Evolutionary conservation across 345 rosid genomes (phyloP).

Genomic region (Pugionium cornutum): DNA sequence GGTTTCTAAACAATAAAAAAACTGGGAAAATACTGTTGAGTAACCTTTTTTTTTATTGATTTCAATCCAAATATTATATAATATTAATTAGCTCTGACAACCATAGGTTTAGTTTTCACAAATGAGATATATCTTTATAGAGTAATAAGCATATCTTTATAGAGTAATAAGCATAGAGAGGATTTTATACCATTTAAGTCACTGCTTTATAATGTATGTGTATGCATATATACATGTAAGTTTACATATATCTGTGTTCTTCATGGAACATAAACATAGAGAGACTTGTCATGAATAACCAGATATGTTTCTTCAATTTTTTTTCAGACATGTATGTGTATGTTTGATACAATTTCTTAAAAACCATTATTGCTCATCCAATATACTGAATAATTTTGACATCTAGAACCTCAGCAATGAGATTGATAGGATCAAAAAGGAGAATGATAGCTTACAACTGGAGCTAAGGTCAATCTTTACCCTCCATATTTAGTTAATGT

Average conservation of each 20-base stretch:
- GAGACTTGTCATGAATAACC: no score
- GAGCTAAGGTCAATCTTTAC: slow-evolving; percentile 58
- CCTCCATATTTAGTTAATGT: background rate
- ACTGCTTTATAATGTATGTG: background rate
- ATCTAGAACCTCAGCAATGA: slow-evolving; percentile 68
- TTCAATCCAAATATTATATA: background rate
- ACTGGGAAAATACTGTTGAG: background rate
- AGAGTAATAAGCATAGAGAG: slow-evolving; percentile 27
- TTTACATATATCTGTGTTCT: background rate
- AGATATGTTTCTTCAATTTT: no score
- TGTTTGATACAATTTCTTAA: background rate
- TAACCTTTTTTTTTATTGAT: background rate
- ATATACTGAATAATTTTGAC: slow-evolving; percentile 12
- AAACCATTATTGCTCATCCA: background rate
- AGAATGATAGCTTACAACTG: slow-evolving; percentile 81
- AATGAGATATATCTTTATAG: slow-evolving; percentile 15
- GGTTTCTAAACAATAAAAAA: slow-evolving; percentile 14
- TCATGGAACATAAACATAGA: slow-evolving; percentile 5
- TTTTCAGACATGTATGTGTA: background rate
- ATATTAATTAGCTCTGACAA: slow-evolving; percentile 18
- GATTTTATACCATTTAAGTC: slow-evolving; percentile 32
- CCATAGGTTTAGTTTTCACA: slow-evolving; percentile 28
- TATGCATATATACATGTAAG: background rate
- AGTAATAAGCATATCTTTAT: slow-evolving; percentile 25
- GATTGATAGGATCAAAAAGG: slow-evolving; percentile 79